These are phyloP conservation scores for Fusarium xyrophilum DNA, from an alignment of 2,329 filamentous ascomycete genomes.

Conservation along the genomic window DNA sequence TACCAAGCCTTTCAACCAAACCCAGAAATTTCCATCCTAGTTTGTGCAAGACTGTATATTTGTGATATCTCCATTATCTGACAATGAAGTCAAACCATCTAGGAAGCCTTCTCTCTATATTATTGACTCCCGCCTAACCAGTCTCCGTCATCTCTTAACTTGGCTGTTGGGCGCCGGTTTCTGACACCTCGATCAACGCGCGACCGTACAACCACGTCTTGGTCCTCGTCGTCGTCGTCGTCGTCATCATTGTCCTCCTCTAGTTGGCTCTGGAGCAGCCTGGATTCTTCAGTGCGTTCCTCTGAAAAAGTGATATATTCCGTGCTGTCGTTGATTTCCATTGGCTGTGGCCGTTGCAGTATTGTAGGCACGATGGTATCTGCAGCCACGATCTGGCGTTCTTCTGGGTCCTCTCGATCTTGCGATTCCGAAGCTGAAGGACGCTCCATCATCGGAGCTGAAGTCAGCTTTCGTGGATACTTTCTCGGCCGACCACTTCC, in stretches of 20 bases:
- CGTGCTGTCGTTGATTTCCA: slow-evolving; percentile 20
- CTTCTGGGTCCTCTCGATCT: slow-evolving; percentile 8
- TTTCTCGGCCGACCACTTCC: slow-evolving; percentile 51
- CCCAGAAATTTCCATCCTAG: slow-evolving; percentile 9
- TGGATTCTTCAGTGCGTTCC: slow-evolving; percentile 32
- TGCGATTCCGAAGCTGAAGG: slow-evolving; percentile 6
- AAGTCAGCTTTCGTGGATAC: slow-evolving; percentile 43
- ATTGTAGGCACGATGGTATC: slow-evolving; percentile 18
- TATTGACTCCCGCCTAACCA: slow-evolving; percentile 21
- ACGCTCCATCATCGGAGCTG: background rate
- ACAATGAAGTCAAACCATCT: slow-evolving; percentile 1
- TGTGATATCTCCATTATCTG: slow-evolving; percentile 8
- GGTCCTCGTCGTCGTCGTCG: slow-evolving; percentile 45
- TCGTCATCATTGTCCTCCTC: slow-evolving; percentile 41
- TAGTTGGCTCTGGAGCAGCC: slow-evolving; percentile 19
- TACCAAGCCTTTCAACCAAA: slow-evolving; percentile 1
- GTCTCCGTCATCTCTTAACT: slow-evolving; percentile 46
- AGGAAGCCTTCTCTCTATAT: background rate
- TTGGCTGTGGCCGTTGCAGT: background rate
- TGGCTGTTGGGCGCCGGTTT: slow-evolving; percentile 47
- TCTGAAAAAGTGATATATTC: slow-evolving; percentile 45
- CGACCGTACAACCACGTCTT: slow-evolving; percentile 43
- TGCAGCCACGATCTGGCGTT: slow-evolving; percentile 23
- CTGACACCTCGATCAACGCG: slow-evolving; percentile 39
- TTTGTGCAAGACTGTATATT: slow-evolving; percentile 2